phyloP scores from a whole-genome alignment of 371 early-diverging fungal species.

The Lichtheimia corymbifera region DNA sequence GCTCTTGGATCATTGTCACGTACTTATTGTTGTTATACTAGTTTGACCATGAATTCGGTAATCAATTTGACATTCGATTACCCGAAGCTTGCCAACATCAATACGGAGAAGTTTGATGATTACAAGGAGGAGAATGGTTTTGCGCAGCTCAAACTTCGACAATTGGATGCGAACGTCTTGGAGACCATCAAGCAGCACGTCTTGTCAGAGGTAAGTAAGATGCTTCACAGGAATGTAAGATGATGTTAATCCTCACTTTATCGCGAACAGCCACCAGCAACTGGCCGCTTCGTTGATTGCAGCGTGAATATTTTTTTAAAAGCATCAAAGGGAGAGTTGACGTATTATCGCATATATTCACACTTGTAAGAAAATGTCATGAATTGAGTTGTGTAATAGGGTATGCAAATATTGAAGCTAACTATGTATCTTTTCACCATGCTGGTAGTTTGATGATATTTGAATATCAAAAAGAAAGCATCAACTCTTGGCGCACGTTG shows the following conservation, averaged over 20 bases:
- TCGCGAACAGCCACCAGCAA: too few species aligned
- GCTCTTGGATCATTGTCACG: too few species aligned
- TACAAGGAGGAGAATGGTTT: background rate
- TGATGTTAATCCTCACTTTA: too few species aligned
- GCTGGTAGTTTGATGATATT: background rate
- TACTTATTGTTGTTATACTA: background rate
- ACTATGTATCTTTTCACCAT: background rate
- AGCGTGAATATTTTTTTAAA: background rate
- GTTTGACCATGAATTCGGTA: background rate
- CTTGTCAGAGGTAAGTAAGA: too few species aligned
- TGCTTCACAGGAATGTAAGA: too few species aligned
- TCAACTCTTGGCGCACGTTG: background rate
- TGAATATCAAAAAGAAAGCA: background rate
- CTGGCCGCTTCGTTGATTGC: background rate
- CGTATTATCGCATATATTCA: background rate
- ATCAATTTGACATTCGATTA: background rate
- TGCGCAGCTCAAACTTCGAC: background rate
- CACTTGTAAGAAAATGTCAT: background rate
- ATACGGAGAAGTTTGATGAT: background rate
- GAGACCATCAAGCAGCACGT: background rate
- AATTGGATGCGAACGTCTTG: background rate
- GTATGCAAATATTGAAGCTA: background rate
- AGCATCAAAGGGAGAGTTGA: background rate
- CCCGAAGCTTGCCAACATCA: background rate
- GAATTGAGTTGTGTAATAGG: too few species aligned